Evolutionary conservation across 148 eudicot species (phyloP), one percentile per base, ranked within the genome.

Genomic region (Chenopodium quinoa): DNA sequence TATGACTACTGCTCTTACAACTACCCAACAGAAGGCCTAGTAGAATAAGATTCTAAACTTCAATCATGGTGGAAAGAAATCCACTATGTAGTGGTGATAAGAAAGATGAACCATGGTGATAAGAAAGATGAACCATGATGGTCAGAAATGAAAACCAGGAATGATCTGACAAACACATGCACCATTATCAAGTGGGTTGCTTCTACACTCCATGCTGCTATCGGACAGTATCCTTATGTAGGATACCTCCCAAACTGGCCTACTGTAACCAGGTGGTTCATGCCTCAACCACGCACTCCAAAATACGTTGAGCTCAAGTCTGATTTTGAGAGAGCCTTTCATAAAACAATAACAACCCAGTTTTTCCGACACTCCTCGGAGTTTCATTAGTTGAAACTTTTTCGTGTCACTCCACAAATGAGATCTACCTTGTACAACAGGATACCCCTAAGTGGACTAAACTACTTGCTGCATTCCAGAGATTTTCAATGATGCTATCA

Each of bases 201-300:
- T 34, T 91, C 97, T 7, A 94, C 97, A 32, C 90, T 92, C 47
- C 97, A 91, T 23, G 97, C 97, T 25, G 97, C 97, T 1, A 90
- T 92, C 32, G 97, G 97, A 14, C 97, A 92, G 40, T 92, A 92
- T 73, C 89, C 94, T 74, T 92, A 91, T 78, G 94, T 91, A 3
- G 97, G 97, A 11, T 92, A 84, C 81, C 85, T 91, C 10, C 97
- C 93, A 14, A 92, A 91, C 85, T 88, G 94, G 19, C 97, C 97
- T 23, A 92, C 93, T 11, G 79, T 88, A 19, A 92, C 93, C 85
- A 89, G 93, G 0, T 84, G 89, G 10, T 89, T 92, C 86, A 92
- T 92, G 94, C 97, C 97, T 12, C 83, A 90, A 75, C 91, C 89
- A 2, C 90, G 88, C 4, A 88, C 92, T 2, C 66, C 83, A 12